A percentile compares a stretch with the other conserved stretches of the same genome.
These are phyloP conservation scores for Amylocystis lapponica DNA, from an alignment of 768 basidiomycete species.

Conservation along the genomic window DNA sequence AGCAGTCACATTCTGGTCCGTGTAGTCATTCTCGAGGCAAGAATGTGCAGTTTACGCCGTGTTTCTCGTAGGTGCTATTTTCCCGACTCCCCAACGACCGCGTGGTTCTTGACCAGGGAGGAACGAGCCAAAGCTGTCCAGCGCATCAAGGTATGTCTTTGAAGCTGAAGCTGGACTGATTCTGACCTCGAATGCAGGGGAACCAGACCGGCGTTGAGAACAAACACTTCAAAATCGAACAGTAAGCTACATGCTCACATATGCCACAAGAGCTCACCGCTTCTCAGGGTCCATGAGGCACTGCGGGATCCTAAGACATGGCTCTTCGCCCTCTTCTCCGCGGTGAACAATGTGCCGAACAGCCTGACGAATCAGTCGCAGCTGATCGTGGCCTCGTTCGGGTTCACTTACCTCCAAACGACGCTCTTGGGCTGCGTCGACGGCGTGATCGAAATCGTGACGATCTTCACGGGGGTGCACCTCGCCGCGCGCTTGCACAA, in stretches of 20 bases:
- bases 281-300: slow-evolving; percentile 58
- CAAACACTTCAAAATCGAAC: slow-evolving; percentile 74
- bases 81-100: slow-evolving; percentile 69
- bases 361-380: slow-evolving; percentile 60
- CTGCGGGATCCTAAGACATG: slow-evolving; percentile 67
- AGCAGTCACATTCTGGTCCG: slow-evolving; percentile 41
- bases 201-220: slow-evolving; percentile 83
- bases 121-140: slow-evolving; percentile 60
- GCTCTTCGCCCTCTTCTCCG: slow-evolving; percentile 67
- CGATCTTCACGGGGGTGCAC: slow-evolving; percentile 61
- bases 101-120: slow-evolving; percentile 66
- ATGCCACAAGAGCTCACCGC: background rate
- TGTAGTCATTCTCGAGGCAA: background rate
- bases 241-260: slow-evolving; percentile 41
- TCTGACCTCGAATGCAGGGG: slow-evolving; percentile 34
- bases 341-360: slow-evolving; percentile 57
- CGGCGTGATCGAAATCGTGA: slow-evolving; percentile 60
- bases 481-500: slow-evolving; percentile 53
- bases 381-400: slow-evolving; percentile 62
- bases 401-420: slow-evolving; percentile 58
- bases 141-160: slow-evolving; percentile 48
- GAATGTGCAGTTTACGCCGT: background rate
- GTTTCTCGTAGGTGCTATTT: slow-evolving; percentile 70
- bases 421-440: slow-evolving; percentile 66
- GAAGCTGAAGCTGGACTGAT: background rate